Evolutionary conservation across 2,329 filamentous ascomycete species (phyloP), one percentile per base, ranked within the genome.

Genomic region (Calonectria henricotiae): DNA sequence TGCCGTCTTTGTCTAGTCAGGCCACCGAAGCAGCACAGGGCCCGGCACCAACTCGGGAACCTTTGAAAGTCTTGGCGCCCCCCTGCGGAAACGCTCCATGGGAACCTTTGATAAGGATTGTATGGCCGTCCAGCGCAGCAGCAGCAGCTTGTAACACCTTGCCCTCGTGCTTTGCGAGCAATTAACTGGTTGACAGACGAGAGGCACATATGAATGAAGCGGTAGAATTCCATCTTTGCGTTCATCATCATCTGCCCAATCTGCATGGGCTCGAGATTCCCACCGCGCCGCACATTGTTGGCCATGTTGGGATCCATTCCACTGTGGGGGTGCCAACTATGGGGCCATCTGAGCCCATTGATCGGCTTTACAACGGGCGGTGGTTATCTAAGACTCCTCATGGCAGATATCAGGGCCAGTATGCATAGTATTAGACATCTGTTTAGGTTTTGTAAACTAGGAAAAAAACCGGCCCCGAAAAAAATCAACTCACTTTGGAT

Each of bases 1-100:
- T 69, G 44, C 67, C 67, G 51, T 62, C 67, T 69, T 69, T 20
- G 67, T 65, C 67, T 60, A 69, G 66, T 69, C 67, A 65, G 67
- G 46, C 67, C 67, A 41, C 58, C 58, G 25, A 55, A 55, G 20
- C 63, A 43, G 51, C 51, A 43, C 49, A n/a, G 25, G 47, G 32
- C 46, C 63, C 46, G 61, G 62, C 23, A n/a, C 54, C 35, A 61
- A 30, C 67, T 69, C 67, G 62, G 67, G 67, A 61, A 65, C 67
- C 62, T 69, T 69, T 69, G 67, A 62, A 69, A 60, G 49, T 9
- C 67, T 69, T 69, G 67, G 67, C 67, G 46, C 39, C 49, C 41
- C 39, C 41, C 35, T 27, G 51, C 51, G 27, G 46, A 51, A 47
- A 25, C 44, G 51, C 51, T 55, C 51, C 17, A 37, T 30, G 11